A percentile compares a stretch with the other conserved stretches of the same genome.
Evolutionary conservation across 2,329 filamentous ascomycete genomes (phyloP).

Genomic region (Passalora sequoiae): DNA sequence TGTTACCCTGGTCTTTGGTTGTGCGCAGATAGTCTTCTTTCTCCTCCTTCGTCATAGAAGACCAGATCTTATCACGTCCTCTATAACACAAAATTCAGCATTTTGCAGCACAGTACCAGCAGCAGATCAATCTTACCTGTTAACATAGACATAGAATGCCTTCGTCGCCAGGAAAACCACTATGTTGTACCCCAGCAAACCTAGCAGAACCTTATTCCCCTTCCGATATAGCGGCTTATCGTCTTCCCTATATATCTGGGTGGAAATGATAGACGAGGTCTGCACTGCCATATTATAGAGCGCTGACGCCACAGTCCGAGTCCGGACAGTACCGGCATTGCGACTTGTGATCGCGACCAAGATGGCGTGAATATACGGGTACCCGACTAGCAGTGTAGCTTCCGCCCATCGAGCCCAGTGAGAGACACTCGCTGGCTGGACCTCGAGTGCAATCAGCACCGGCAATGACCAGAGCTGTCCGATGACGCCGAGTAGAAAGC

Average conservation of each 20-base stretch:
- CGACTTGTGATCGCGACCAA: slow-evolving; percentile 57
- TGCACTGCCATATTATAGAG: slow-evolving; percentile 55
- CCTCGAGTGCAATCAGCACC: slow-evolving; percentile 36
- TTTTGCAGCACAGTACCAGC: too few relatives aligned
- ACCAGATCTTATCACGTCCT: too few relatives aligned
- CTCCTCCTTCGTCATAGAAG: too few relatives aligned
- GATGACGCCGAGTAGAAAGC: slow-evolving; percentile 46
- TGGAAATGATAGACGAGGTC: slow-evolving; percentile 35
- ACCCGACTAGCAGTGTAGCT: slow-evolving; percentile 36
- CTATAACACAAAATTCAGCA: too few relatives aligned
- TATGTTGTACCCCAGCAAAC: slow-evolving; percentile 48
- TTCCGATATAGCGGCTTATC: slow-evolving; percentile 52
- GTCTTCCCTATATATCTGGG: slow-evolving; percentile 49
- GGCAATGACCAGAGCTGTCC: slow-evolving; percentile 41
- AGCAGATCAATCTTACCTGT: too few relatives aligned
- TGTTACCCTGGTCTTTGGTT: too few relatives aligned
- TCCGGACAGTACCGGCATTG: slow-evolving; percentile 59
- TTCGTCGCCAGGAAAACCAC: slow-evolving; percentile 49
- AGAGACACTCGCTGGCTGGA: slow-evolving; percentile 32
- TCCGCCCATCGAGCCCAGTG: slow-evolving; percentile 37
- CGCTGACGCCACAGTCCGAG: slow-evolving; percentile 57
- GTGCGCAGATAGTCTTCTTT: too few relatives aligned
- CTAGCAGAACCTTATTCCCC: slow-evolving; percentile 52
- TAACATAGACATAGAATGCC: slow-evolving; percentile 50
- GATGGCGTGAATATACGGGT: slow-evolving; percentile 51